Conservation (phyloP, 1,139 yeast genomes). For the Williopsis jadinii region DNA sequence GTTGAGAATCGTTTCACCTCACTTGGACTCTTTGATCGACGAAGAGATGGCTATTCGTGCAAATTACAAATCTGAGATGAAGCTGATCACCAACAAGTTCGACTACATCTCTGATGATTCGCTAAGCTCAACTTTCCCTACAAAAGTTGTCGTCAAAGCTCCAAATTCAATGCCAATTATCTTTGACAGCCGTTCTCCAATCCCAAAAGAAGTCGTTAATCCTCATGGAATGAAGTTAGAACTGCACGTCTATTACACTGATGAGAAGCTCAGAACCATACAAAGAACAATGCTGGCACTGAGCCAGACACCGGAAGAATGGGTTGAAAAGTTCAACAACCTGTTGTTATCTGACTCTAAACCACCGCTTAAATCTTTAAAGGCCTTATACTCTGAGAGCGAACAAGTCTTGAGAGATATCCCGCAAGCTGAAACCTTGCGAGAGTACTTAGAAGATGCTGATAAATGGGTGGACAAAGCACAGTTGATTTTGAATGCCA, state of each 20-base stretch:
- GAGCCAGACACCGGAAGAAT: slow-evolving; percentile 40
- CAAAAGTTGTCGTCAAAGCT: slow-evolving; percentile 39
- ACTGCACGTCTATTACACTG: slow-evolving; percentile 41
- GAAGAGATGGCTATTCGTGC: slow-evolving; percentile 38
- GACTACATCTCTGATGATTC: slow-evolving; percentile 48
- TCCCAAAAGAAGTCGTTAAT: neutral
- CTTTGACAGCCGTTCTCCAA: neutral
- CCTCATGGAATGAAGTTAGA: slow-evolving; percentile 29
- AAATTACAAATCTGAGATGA: slow-evolving; percentile 28
- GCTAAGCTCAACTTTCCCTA: slow-evolving; percentile 42
- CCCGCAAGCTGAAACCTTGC: slow-evolving; percentile 27
- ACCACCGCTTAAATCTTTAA: slow-evolving; percentile 42
- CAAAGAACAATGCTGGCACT: slow-evolving; percentile 31
- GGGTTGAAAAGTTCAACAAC: slow-evolving; percentile 43
- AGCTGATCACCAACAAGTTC: slow-evolving; percentile 27
- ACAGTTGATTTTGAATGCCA: slow-evolving; percentile 40
- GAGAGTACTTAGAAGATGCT: slow-evolving; percentile 38
- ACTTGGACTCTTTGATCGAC: slow-evolving; percentile 28
- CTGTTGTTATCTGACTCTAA: slow-evolving; percentile 35
- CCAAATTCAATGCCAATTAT: neutral
- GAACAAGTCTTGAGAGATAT: slow-evolving; percentile 33
- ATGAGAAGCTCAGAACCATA: slow-evolving; percentile 40
- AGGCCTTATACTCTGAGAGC: slow-evolving; percentile 45
- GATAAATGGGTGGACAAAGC: slow-evolving; percentile 52
- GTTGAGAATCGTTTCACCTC: slow-evolving; percentile 26